Evolutionary conservation across 192 early-diverging fungal species (phyloP), one percentile per base, ranked within the genome.

Genomic region (Coemansia sp.): DNA sequence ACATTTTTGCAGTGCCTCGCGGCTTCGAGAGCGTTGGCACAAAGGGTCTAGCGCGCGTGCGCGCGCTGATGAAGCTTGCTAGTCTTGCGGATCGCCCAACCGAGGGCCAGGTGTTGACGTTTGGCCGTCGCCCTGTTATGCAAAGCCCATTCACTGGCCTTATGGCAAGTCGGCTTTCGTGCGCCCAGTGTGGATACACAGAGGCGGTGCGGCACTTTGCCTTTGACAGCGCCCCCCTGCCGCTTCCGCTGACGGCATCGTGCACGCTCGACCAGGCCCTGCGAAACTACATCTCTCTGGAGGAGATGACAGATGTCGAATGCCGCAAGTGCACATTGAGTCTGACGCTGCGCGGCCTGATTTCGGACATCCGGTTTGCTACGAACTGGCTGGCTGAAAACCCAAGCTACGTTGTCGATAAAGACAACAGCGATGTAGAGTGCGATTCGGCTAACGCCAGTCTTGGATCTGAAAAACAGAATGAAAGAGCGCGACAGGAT

Each of bases 181-280:
- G 94, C 67, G 77, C 85, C 45, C 83, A 88, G 44, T 96, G 94
- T 62, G 89, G 91, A 7, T 93, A 94, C 53, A 90, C 91, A 16
- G 87, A 88, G 60, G 89, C 89, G 0, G 83, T 92, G 15, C 88
- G 91, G 0, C 92, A 93, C 64, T 90, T 91, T 71, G 87, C 89
- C 18, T 94, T 94, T 79, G 91, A 93, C 73, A 93, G 91, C 60
- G 65, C 93, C 0, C 91, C 90, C 16, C 76, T 94, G n/a, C 79
- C 85, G 24, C 72, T 92, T 45, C 92, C 94, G 7, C 71, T 79
- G 51, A 60, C 70, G 2, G 70, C 67, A 26, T 60, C 76, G 7
- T 84, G 77, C 39, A 78, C 76, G 4, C 64, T 84, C 46, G 76
- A 75, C 23, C 73, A 70, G 46, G 69, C 73, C 8, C 68, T 84